Base-by-base conservation (phyloP, 2,329 filamentous ascomycete species). In the Pseudogymnoascus sp. region DNA sequence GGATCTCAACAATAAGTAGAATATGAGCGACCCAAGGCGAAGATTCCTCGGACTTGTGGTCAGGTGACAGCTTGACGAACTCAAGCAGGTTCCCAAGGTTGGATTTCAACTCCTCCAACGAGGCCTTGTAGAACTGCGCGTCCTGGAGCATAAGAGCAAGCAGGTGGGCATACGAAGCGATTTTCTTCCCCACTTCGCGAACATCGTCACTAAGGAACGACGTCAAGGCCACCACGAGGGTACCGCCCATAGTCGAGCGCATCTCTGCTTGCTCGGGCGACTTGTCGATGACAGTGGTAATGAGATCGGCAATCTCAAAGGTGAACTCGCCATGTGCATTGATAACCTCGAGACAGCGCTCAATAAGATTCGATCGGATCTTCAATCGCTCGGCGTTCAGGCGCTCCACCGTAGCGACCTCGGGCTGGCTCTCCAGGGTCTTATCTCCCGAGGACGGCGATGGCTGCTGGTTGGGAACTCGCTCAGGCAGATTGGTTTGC, bases 11-110 rank as follows among this genome's bases (percentile, higher is more conserved):
- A 60, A 99, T 89, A 14, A 98, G 82, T 35, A 99, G 80, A 33
- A 98, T 86, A 71, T 95, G 93, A 11, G 91, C 90, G 67, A 98
- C 89, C 92, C 93, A 99, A 1, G 91, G 90, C 4, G 92, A 90
- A n/a, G 91, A 80, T 64, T 95, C 89, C 59, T 96, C 90, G 0
- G 82, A 78, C 3, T 89, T 81, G 63, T 88, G 84, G 26, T 87
- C 84, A 0, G 85, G 78, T 4, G 85, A 80, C 3, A 92, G 78
- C 70, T 89, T 88, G 68, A 99, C 84, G 74, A 97, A 97, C 2
- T 80, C 82, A 28, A 96, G 81, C 66, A 97, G 85, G 38, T 87
- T 87, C 8, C 81, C 80, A 41, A 97, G 89, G 70, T 89, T 91
- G 16, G 90, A 87, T 71, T 89, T 89, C 24, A 99, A 77, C 38